Percentiles rank a stretch among this genome's conserved stretches.
These are phyloP conservation scores for Phialocephala subalpina DNA, from an alignment of 2,329 filamentous ascomycete genomes.

Conservation along the genomic window DNA sequence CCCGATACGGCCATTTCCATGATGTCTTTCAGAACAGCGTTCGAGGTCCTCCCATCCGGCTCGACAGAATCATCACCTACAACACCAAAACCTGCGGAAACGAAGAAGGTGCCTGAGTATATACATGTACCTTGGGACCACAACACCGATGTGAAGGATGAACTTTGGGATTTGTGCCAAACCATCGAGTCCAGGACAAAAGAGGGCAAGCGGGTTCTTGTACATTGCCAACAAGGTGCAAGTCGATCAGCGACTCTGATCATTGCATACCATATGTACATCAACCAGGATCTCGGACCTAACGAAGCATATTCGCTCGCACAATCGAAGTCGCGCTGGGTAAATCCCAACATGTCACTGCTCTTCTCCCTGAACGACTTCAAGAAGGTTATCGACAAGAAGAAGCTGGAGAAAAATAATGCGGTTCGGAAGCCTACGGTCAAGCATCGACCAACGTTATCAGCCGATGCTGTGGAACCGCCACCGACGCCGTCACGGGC, in stretches of 20 bases:
- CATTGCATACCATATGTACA: constrained; percentile 85
- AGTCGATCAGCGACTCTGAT: constrained; percentile 87
- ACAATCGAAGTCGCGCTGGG: constrained; percentile 84
- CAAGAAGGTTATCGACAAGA: constrained; percentile 67
- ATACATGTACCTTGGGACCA: constrained; percentile 90
- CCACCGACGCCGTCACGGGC: constrained; percentile 55
- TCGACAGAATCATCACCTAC: constrained; percentile 53
- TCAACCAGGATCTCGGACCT: constrained; percentile 77
- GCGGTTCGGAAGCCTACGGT: constrained; percentile 60
- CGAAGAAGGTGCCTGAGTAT: constrained; percentile 73
- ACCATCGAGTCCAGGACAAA: constrained; percentile 76
- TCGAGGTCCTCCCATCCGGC: constrained; percentile 58
- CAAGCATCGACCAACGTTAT: constrained; percentile 67
- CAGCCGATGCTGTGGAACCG: constrained; percentile 59
- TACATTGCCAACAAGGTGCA: constrained; percentile 88
- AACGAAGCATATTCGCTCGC: constrained; percentile 86
- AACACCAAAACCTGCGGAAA: constrained; percentile 60
- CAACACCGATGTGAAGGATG: constrained; percentile 84
- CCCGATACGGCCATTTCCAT: constrained; percentile 64
- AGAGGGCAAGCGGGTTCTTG: constrained; percentile 78
- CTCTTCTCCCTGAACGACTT: constrained; percentile 92
- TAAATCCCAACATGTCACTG: constrained; percentile 90
- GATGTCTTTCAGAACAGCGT: constrained; percentile 67
- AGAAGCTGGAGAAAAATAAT: constrained; percentile 49
- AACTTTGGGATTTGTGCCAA: constrained; percentile 78